Evolutionary conservation across 345 rosid genomes (phyloP).

Genomic region (Gossypium mustelinum): DNA sequence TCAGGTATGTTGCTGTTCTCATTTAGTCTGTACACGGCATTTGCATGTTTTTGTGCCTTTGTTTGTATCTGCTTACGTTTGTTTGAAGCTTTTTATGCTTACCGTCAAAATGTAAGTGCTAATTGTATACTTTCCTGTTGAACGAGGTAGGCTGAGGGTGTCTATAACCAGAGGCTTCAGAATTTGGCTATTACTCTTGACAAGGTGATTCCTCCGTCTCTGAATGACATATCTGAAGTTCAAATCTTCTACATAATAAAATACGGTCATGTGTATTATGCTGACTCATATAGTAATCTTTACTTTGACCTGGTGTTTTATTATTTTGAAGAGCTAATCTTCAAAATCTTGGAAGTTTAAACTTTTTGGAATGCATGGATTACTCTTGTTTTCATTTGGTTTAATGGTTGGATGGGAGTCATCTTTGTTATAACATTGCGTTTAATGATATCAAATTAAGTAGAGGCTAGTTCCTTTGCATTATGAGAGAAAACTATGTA

Average conservation of each 20-base stretch:
- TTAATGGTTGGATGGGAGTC: background rate
- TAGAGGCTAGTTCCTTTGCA: background rate
- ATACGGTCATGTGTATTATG: background rate
- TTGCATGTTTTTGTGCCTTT: background rate
- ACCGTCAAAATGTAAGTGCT: slow-evolving; percentile 19
- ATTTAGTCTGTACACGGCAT: slow-evolving; percentile 1
- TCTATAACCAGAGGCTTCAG: slow-evolving; percentile 99
- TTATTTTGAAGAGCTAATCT: slow-evolving; percentile 3
- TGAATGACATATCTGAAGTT: background rate
- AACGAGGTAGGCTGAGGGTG: slow-evolving; percentile 89
- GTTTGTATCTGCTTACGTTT: background rate
- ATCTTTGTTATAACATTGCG: background rate
- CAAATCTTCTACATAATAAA: background rate
- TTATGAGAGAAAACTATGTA: background rate
- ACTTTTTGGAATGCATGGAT: background rate
- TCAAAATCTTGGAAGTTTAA: background rate
- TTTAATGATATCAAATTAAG: background rate
- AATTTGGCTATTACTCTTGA: slow-evolving; percentile 97
- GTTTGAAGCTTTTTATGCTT: slow-evolving; percentile 2
- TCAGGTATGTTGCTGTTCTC: slow-evolving; percentile 57
- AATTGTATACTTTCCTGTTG: slow-evolving; percentile 22
- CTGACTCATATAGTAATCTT: background rate
- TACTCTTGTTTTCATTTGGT: background rate
- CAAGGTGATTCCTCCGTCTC: slow-evolving; percentile 54
- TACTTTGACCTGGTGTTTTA: background rate